A percentile compares a stretch with the other conserved stretches of the same genome.
Conservation (phyloP, 2,329 filamentous ascomycete genomes). For the Epichloe typhina region DNA sequence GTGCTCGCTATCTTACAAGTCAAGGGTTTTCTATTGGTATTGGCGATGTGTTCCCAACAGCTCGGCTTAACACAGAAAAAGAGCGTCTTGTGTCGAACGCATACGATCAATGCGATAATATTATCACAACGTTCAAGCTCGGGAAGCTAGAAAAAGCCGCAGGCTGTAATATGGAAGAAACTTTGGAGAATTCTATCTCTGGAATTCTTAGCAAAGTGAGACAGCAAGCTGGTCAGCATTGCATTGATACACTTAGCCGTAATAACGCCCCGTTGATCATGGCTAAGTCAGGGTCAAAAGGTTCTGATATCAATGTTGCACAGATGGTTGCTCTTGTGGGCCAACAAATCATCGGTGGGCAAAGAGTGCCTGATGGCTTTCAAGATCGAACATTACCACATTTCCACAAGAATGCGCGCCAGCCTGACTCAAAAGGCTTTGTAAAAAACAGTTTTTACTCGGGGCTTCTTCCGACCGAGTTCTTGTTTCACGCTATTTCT, state of each 20-base stretch:
- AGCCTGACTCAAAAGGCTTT: conserved; percentile 93
- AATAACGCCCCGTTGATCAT: conserved; percentile 92
- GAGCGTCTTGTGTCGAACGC: conserved; percentile 62
- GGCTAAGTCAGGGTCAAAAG: conserved; percentile 95
- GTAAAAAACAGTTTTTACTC: conserved; percentile 98
- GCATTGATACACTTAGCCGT: conserved; percentile 77
- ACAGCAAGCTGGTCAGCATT: conserved; percentile 79
- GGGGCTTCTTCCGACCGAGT: conserved; percentile 79
- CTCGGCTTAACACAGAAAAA: conserved; percentile 58
- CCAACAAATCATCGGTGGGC: conserved; percentile 91
- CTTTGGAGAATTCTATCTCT: conserved; percentile 79
- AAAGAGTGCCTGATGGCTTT: conserved; percentile 89
- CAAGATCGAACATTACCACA: conserved; percentile 91
- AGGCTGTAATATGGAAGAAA: conserved; percentile 84
- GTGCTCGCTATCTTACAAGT: conserved; percentile 76
- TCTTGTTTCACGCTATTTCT: conserved; percentile 96
- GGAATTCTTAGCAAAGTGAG: conserved; percentile 87
- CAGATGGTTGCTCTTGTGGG: conserved; percentile 98
- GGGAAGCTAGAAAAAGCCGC: conserved; percentile 76
- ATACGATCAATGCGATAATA: conserved; percentile 67
- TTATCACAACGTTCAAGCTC: conserved; percentile 68
- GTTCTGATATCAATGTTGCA: conserved; percentile 93
- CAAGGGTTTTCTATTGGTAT: conserved; percentile 94
- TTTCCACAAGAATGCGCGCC: conserved; percentile 83
- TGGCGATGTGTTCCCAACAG: conserved; percentile 79